Conservation (phyloP, 768 basidiomycete species). For the Xanthoconium purpureum region DNA sequence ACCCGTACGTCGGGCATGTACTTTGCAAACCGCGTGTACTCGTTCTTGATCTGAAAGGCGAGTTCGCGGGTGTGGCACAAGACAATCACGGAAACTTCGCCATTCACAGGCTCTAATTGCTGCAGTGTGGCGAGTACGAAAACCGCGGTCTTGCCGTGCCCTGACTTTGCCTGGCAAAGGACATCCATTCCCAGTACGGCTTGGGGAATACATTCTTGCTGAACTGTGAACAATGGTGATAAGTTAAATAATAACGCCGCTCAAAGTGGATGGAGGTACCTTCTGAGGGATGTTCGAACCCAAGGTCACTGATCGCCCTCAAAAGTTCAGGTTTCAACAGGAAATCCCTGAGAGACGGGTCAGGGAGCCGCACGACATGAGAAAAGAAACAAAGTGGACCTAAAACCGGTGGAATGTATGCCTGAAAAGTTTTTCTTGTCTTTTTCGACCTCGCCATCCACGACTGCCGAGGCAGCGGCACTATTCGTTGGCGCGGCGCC, state of each 20-base stretch:
- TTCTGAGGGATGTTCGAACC: conserved; percentile 99
- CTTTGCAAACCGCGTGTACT: conserved; percentile 98
- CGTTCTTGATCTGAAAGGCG: conserved; percentile 99
- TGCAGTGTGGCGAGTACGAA: conserved; percentile 98
- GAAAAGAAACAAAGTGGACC: conserved; percentile 49
- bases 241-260: not conserved
- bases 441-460: conserved; percentile 59
- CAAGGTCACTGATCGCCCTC: conserved; percentile 97
- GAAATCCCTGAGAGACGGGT: conserved; percentile 70
- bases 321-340: conserved; percentile 95
- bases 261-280: conserved; percentile 46
- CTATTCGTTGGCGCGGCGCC: conserved; percentile 46
- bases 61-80: conserved; percentile 99
- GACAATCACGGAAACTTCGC: conserved; percentile 96
- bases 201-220: conserved; percentile 99
- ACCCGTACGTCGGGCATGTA: conserved; percentile 99
- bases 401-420: conserved; percentile 99
- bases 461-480: conserved; percentile 44
- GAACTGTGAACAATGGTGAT: conserved; percentile 52
- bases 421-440: conserved; percentile 99
- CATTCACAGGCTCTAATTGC: conserved; percentile 96
- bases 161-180: conserved; percentile 98
- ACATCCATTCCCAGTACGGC: conserved; percentile 99
- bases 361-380: not conserved
- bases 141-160: conserved; percentile 97